Evolutionary conservation across 345 rosid species (phyloP).

Genomic region (Punica granatum): DNA sequence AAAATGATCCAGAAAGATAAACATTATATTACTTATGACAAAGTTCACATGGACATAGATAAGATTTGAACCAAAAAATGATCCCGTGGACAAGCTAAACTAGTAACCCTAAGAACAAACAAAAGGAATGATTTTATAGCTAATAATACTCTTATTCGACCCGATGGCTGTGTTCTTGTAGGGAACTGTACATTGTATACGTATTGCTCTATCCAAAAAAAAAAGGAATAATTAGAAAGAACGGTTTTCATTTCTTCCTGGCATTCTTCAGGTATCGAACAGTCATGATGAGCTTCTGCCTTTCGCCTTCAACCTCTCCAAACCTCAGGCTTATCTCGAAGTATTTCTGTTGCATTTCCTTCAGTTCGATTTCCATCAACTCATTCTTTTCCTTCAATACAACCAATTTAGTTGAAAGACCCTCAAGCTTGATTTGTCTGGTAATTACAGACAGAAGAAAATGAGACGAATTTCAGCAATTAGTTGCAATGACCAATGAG

Average conservation of each 20-base stretch:
- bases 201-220: conserved; percentile 19
- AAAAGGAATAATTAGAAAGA: conserved; percentile 5
- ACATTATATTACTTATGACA: not conserved
- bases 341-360: conserved; percentile 85
- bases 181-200: conserved; percentile 32
- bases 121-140: not conserved
- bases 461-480: not conserved
- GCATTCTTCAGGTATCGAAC: conserved; percentile 64
- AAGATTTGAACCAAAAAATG: not conserved
- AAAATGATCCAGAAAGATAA: not conserved
- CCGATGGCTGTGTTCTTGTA: conserved; percentile 6
- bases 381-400: conserved; percentile 49
- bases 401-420: conserved; percentile 31
- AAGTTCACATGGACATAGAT: not conserved
- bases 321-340: conserved; percentile 84
- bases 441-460: not conserved
- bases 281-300: conserved; percentile 90
- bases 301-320: conserved; percentile 97
- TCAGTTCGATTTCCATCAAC: conserved; percentile 59
- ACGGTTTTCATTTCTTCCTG: conserved; percentile 30
- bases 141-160: conserved; percentile 22
- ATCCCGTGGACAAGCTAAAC: not conserved
- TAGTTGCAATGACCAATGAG: too few species aligned
- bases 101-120: not conserved
- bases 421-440: conserved; percentile 10